Base-by-base conservation (phyloP, 2,329 filamentous ascomycete species). In the Cryphonectria carpinicola region DNA sequence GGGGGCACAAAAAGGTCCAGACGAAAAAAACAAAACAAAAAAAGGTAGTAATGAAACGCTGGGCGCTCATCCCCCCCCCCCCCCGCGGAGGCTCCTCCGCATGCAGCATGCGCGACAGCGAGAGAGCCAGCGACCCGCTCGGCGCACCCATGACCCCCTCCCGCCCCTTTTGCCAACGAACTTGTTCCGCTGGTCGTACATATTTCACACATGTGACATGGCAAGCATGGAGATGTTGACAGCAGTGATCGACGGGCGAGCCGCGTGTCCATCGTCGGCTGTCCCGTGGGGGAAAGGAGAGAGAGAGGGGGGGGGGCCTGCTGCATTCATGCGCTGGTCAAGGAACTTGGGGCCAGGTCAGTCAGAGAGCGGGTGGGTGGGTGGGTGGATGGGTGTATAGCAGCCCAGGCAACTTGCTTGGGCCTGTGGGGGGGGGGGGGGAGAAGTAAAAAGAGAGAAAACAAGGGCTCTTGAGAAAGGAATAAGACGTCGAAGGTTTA, bases 241-340 rank as follows among this genome's bases (percentile, higher is more conserved):
- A 49, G 46, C 46, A 49, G 46, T 49, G 46, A 49, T 49, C 46
- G 46, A 49, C 46, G 19, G 46, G 22, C 22, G 46, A n/a, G 46
- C 46, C 46, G 46, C 22, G 22, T 49, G 43, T 49, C 22, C 46
- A 22, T n/a, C 46, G 46, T 49, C 46, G 46, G 46, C 46, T 49
- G 46, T 49, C 46, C 46, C 46, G 46, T n/a, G 19, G 46, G 22
- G 46, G 19, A 22, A 22, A 19, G 41, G 41, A 43, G 14, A 14
- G 14, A 6, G 5, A 2, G 5, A 14, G 43, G 46, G 22, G 8
- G 22, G 46, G 46, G 46, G 7, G 46, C 43, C 19, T 37, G 60
- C 22, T 37, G 22, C 37, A 22, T 63, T 63, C 60, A 63, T 63
- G 60, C 60, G 60, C 60, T 63, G 37, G 58, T 49, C 46, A 49